Evolutionary conservation across 2,329 filamentous ascomycete species (phyloP), one percentile per base, ranked within the genome.

Genomic region (Pseudovirgaria hyperparasitica): DNA sequence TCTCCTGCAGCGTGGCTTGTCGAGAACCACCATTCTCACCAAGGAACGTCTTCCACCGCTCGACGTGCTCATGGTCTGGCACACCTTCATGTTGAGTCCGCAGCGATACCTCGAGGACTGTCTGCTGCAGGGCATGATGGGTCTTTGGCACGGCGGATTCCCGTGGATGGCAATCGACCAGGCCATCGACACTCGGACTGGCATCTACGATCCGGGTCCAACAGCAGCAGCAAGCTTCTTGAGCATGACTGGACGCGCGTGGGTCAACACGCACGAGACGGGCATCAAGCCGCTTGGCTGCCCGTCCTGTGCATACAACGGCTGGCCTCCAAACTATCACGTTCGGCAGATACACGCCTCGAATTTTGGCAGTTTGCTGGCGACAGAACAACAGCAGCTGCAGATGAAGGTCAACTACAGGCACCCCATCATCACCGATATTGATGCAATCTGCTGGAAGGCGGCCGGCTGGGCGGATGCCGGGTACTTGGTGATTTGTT

Each of bases 1-100:
- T n/a, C n/a, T n/a, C n/a, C n/a, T n/a, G n/a, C n/a, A n/a, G n/a
- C n/a, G n/a, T n/a, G n/a, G n/a, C n/a, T n/a, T n/a, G n/a, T n/a
- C n/a, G n/a, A n/a, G n/a, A n/a, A n/a, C n/a, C n/a, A n/a, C n/a
- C n/a, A n/a, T n/a, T n/a, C n/a, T n/a, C n/a, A n/a, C n/a, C n/a
- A n/a, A n/a, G n/a, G 16, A 26, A 12, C 15, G 11, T 5, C n/a
- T 43, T 14, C 40, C 39, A 19, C 49, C 55, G 10, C 12, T 49
- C 63, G 80, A 86, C 52, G 70, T 86, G 1, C 52, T 85, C 12
- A 80, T 86, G 76, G 73, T 86, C 0, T 81, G 76, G 74, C 81
- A 87, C 48, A 60, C 77, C 0, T 80, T 82, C 42, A 76, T 82
- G 70, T 67, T 87, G 3, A 86, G 85, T 39, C 81, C 81, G 0